A percentile compares a stretch with the other conserved stretches of the same genome.
These are phyloP conservation scores for Jacaranda mimosifolia DNA, from an alignment of 257 asterid species.

Conservation along the genomic window DNA sequence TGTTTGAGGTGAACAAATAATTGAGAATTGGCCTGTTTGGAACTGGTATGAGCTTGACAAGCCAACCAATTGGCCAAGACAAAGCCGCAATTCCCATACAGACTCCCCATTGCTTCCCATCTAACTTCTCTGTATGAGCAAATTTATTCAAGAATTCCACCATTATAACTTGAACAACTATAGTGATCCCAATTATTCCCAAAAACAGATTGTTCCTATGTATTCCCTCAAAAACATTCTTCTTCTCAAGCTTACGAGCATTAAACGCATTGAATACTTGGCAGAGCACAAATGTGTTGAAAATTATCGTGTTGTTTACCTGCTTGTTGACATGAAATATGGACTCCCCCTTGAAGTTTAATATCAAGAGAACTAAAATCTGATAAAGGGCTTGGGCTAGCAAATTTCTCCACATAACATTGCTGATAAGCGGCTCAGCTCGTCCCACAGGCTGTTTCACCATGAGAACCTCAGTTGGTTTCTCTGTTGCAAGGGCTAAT, in stretches of 20 bases:
- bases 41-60: constrained; percentile 51
- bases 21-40: constrained; percentile 23
- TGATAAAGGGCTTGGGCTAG: constrained; percentile 31
- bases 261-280: constrained; percentile 59
- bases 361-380: constrained; percentile 20
- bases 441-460: constrained; percentile 29
- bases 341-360: constrained; percentile 34
- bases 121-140: constrained; percentile 67
- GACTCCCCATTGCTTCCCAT: constrained; percentile 64
- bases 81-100: constrained; percentile 47
- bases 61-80: constrained; percentile 59
- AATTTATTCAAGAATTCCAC: constrained; percentile 70
- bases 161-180: constrained; percentile 65
- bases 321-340: constrained; percentile 25
- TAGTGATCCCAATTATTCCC: constrained; percentile 62
- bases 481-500: constrained; percentile 41
- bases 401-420: constrained; percentile 41
- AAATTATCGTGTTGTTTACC: constrained; percentile 45
- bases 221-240: constrained; percentile 65
- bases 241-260: constrained; percentile 65
- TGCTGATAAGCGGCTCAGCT: constrained; percentile 35
- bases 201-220: constrained; percentile 56
- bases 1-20: too few relatives aligned
- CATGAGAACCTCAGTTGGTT: constrained; percentile 35
- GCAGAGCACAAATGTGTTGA: constrained; percentile 49